Base-by-base conservation (phyloP, 1,284 basidiomycete species). In the Tremellales sp. region DNA sequence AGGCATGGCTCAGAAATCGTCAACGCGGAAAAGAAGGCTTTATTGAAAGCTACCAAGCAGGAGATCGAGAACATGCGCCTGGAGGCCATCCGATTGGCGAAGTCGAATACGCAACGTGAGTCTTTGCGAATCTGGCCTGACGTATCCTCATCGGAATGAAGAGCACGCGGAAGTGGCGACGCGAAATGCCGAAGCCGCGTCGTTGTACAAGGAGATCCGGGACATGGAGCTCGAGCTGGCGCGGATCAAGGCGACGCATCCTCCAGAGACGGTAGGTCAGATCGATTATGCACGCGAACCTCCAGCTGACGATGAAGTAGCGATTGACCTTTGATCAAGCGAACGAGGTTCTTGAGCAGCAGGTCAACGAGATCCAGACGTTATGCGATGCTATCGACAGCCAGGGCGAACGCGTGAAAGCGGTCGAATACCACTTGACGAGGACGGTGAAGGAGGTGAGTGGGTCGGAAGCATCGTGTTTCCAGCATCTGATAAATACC, bases 151-250 rank as follows among this genome's bases (percentile, higher is more conserved):
- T 35, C 21, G 19, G 14, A 45, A 31, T 40, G 24, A 45, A 70
- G 71, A 56, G 29, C 63, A 71, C 41, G 49, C 51, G 0, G 32
- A 49, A 16, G 48, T 70, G 35, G 43, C 57, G 0, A 37, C 45
- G n/a, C 53, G 80, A 5, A 78, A 81, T 0, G 70, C 76, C 7
- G 80, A 81, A 54, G 81, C 83, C 3, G 72, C 79, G 16, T 59
- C 74, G 0, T 77, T 87, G 3, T 78, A 82, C 13, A 83, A 85
- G 56, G 79, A 85, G 65, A 87, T 90, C 53, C 78, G 86, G 43
- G 86, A 90, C 60, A 81, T 87, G 36, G 82, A 85, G 32, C 78
- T 89, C 3, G 80, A 84, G 5, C 75, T 90, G 31, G 83, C 83
- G 8, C 80, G 88, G 1, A 79, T 90, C 7, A 81, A 86, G 25